Conservation (phyloP, 192 early-diverging fungal species). For the Anaeromyces robustus region DNA sequence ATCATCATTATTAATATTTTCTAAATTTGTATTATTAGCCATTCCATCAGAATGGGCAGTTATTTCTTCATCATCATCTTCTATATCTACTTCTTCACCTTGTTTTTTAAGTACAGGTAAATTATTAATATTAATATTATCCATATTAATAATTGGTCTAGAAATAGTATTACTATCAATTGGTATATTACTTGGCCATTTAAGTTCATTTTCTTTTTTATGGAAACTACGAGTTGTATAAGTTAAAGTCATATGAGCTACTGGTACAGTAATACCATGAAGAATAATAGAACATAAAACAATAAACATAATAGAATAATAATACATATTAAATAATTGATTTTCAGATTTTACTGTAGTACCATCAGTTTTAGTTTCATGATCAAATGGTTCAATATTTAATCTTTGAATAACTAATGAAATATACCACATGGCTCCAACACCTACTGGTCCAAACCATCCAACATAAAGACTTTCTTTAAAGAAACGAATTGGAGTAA, state of each 20-base stretch:
- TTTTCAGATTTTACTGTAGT: too few species aligned
- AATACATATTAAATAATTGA: neutral
- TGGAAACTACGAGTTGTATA: neutral
- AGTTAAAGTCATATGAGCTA: neutral
- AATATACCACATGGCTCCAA: constrained; percentile 43
- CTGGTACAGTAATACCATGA: neutral
- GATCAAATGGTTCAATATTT: neutral
- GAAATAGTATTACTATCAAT: neutral
- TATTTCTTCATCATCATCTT: too few species aligned
- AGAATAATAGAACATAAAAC: neutral
- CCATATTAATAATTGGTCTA: neutral
- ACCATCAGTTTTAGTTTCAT: neutral
- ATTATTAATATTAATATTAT: too few species aligned
- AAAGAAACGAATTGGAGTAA: constrained; percentile 18
- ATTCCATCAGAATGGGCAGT: neutral
- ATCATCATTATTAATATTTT: too few species aligned
- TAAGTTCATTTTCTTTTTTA: neutral
- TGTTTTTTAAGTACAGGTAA: neutral
- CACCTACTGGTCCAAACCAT: constrained; percentile 86
- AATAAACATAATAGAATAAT: neutral
- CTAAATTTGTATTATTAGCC: neutral
- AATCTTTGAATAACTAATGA: neutral
- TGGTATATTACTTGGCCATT: neutral
- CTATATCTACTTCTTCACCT: neutral
- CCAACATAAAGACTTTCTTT: constrained; percentile 66